A percentile compares a stretch with the other conserved stretches of the same genome.
phyloP scores from a whole-genome alignment of 495 filamentous ascomycete species.

The Penicillium robsamsonii region DNA sequence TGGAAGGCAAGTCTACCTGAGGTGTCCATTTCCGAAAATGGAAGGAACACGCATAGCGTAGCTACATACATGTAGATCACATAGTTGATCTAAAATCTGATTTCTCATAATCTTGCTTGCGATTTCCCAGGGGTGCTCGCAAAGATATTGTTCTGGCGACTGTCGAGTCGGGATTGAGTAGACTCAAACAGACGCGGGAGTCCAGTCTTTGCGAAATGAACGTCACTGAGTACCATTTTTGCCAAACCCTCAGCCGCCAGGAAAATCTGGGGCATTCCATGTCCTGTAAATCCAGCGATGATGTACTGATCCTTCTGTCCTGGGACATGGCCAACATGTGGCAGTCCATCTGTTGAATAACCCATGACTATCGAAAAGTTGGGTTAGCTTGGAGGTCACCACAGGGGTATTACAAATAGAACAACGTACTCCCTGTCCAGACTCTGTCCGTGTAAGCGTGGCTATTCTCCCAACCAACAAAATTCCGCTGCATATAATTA shows the following conservation, averaged over 20 bases:
- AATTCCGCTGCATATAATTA: conserved; percentile 47
- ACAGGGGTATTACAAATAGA: background rate
- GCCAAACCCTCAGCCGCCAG: conserved; percentile 45
- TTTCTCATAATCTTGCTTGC: conserved; percentile 13
- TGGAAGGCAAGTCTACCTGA: too few species aligned
- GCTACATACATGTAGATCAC: too few species aligned
- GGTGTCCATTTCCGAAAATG: too few species aligned
- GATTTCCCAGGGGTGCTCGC: conserved; percentile 3
- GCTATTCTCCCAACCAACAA: conserved; percentile 50
- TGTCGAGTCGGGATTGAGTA: conserved; percentile 29
- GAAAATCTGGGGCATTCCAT: conserved; percentile 52
- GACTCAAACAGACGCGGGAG: conserved; percentile 42
- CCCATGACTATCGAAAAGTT: conserved; percentile 33
- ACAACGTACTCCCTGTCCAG: conserved; percentile 53
- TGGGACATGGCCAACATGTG: conserved; percentile 47
- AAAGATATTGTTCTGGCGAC: conserved; percentile 22
- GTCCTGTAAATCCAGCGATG: conserved; percentile 49
- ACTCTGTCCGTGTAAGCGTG: conserved; percentile 42
- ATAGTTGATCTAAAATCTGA: background rate
- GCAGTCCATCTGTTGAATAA: conserved; percentile 41
- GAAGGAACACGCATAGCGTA: too few species aligned
- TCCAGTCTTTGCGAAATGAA: conserved; percentile 37
- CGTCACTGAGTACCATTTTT: conserved; percentile 37
- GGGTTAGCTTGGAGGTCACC: background rate
- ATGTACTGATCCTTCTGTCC: conserved; percentile 41